phyloP scores from a whole-genome alignment of 73 alveolate genomes.

The Paramecium primaurelia region DNA sequence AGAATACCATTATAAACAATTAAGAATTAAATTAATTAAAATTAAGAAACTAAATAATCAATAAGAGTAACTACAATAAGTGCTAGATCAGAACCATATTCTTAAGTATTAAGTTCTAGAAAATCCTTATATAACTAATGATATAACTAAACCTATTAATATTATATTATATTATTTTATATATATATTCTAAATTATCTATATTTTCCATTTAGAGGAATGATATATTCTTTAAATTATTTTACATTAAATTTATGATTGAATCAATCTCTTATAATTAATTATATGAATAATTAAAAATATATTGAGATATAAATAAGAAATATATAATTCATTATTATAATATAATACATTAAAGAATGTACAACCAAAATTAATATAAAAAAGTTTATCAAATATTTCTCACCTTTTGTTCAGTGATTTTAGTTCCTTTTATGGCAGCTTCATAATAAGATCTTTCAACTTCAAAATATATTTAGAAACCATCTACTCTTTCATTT shows the following conservation, averaged over 20 bases:
- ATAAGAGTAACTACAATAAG: neutral
- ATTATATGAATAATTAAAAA: no score
- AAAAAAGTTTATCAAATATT: neutral
- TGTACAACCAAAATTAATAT: neutral
- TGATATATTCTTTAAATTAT: no score
- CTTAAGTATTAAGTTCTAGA: neutral
- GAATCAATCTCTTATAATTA: neutral
- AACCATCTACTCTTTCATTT: constrained; percentile 31
- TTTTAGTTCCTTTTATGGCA: neutral
- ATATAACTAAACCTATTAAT: neutral
- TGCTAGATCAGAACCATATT: constrained; percentile 15
- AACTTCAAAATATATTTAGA: neutral
- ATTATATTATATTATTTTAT: no score
- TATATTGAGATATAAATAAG: no score
- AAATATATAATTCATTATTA: neutral
- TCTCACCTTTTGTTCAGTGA: constrained; percentile 45
- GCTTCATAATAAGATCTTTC: constrained; percentile 23
- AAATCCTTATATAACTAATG: neutral
- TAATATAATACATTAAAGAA: neutral
- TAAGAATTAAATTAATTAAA: neutral
- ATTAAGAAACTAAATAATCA: neutral
- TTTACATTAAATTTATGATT: neutral
- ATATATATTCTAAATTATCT: no score
- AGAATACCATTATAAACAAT: neutral
- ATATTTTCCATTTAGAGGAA: no score